These are phyloP conservation scores for Cystofilobasidium capitatum DNA, from an alignment of 768 basidiomycete genomes.

Conservation along the genomic window DNA sequence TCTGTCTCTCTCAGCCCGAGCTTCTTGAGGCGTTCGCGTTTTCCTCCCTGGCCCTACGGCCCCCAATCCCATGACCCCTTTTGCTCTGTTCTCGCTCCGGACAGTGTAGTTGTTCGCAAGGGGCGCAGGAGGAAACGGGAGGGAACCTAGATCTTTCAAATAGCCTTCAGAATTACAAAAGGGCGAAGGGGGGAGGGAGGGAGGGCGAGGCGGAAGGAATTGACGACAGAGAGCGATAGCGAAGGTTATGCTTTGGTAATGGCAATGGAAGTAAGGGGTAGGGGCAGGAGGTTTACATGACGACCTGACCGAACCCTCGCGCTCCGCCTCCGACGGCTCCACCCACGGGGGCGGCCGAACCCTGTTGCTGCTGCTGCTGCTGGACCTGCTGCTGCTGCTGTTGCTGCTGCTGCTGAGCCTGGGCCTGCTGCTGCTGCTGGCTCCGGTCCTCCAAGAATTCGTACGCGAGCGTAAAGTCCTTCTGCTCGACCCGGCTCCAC, in stretches of 20 bases:
- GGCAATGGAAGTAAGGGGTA: not conserved
- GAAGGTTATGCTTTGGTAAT: too few relatives aligned
- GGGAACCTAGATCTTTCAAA: too few relatives aligned
- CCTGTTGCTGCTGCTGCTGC: conserved; percentile 17
- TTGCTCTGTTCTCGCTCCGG: too few relatives aligned
- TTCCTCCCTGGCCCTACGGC: too few relatives aligned
- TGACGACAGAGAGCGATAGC: too few relatives aligned
- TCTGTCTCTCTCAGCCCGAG: too few relatives aligned
- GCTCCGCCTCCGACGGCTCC: not conserved
- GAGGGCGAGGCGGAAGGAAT: not conserved
- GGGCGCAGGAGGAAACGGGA: too few relatives aligned
- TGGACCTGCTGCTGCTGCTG: conserved; percentile 9
- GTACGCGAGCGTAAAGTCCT: conserved; percentile 27
- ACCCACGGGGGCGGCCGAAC: not conserved
- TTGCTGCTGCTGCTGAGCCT: conserved; percentile 5
- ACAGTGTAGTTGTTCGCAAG: too few relatives aligned
- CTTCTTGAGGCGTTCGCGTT: too few relatives aligned
- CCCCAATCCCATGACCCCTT: too few relatives aligned
- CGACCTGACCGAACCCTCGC: conserved; percentile 10
- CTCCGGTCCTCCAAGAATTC: conserved; percentile 24
- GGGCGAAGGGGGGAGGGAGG: not conserved
- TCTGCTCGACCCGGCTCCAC: conserved; percentile 25
- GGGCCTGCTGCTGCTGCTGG: conserved; percentile 12
- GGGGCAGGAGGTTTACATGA: not conserved
- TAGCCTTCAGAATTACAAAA: too few relatives aligned